Evolutionary conservation across 2,329 filamentous ascomycete species (phyloP).

Genomic region (Raffaelea ambrosiae): DNA sequence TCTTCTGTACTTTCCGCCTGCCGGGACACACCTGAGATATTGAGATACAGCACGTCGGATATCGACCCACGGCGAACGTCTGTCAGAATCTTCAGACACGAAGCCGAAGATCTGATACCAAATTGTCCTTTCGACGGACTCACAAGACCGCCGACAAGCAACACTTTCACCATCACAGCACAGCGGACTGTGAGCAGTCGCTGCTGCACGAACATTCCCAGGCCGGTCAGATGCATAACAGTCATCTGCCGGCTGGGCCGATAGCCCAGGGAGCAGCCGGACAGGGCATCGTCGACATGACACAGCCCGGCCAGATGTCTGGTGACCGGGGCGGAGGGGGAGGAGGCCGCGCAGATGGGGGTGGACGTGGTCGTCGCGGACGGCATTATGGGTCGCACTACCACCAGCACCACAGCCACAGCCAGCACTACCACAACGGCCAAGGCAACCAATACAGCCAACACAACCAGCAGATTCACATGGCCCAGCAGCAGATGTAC

Average conservation of each 20-base stretch:
- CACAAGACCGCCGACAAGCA: too few relatives aligned
- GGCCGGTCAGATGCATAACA: slow-evolving; percentile 69
- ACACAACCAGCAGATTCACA: slow-evolving; percentile 27
- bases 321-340: slow-evolving; percentile 13
- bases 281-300: slow-evolving; percentile 3
- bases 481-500: slow-evolving; percentile 31
- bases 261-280: slow-evolving; percentile 42
- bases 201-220: slow-evolving; percentile 32
- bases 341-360: slow-evolving; percentile 15
- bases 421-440: slow-evolving; percentile 16
- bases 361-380: slow-evolving; percentile 20
- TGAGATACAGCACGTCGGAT: too few relatives aligned
- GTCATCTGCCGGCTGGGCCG: slow-evolving; percentile 66
- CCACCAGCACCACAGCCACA: slow-evolving; percentile 14
- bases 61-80: too few relatives aligned
- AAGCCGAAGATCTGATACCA: too few relatives aligned
- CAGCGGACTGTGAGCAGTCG: slow-evolving; percentile 20
- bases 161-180: too few relatives aligned
- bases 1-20: too few relatives aligned
- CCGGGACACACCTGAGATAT: too few relatives aligned
- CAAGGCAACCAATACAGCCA: slow-evolving; percentile 19
- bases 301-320: not conserved
- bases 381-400: slow-evolving; percentile 22
- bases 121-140: too few relatives aligned
- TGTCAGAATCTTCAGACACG: too few relatives aligned